Evolutionary conservation across 257 asterid species (phyloP), one percentile per base, ranked within the genome.

Genomic region (Phtheirospermum japonicum): DNA sequence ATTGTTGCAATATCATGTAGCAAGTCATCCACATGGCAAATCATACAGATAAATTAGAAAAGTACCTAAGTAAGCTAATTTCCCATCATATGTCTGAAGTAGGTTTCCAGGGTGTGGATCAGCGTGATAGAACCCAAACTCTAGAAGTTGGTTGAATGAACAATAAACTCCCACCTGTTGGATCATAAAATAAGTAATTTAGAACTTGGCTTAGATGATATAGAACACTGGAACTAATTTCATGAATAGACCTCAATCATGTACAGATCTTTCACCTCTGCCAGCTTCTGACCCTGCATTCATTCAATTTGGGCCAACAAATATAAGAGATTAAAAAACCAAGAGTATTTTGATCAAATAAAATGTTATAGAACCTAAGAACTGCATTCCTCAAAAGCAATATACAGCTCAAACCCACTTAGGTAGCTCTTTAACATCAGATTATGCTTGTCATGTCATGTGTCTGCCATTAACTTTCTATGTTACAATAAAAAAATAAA

Each of bases 61-160:
- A 68, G 64, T 85, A 89, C 99, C 99, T 76, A 92, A 71, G 90
- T 92, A 92, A 52, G 96, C 99, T 69, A 92, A 80, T 77, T 92
- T 86, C 75, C 97, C 95, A 65, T 92, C 99, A 71, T 77, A 74
- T 57, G 98, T 92, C 61, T 96, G 95, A 54, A 92, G 84, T 33
- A 92, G 79, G 82, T 89, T 92, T 70, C 99, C 99, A 72, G 97
- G 97, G 81, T 92, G 99, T 61, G 99, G 99, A 89, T 92, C 99
- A 64, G 99, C 99, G 63, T 92, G 99, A 75, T 92, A 92, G 79
- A 92, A 92, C 33, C 99, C 99, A 79, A 46, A 69, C 80, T 89
- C 97, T 57, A 92, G 83, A 80, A 92, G 99, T 80, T 92, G 99
- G 79, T 89, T 92, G 79, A 89, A 92, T 12, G 99, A 92, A 72